Evolutionary conservation across 768 basidiomycete genomes (phyloP), one percentile per base, ranked within the genome.

Genomic region (Auriscalpium vulgare): DNA sequence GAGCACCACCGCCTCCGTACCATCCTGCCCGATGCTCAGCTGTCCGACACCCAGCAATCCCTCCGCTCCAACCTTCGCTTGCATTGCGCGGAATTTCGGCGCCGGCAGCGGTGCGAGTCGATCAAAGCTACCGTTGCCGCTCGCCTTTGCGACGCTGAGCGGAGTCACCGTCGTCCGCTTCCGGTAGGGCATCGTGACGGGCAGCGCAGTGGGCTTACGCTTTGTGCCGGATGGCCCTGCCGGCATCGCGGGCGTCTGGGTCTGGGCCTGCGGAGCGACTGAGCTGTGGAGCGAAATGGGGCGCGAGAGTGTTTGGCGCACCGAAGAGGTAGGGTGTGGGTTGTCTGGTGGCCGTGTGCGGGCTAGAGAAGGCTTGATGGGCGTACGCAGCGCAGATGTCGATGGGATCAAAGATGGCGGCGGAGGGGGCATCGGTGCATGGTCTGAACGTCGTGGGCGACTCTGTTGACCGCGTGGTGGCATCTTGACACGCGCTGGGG

Each of bases 81-180:
- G 53, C 36, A 40, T 29, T 4, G n/a, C 54, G 21, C 61, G 61
- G 38, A 62, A 62, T 37, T 57, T 61, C 43, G 61, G 61, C 4
- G 61, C 59, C 11, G 61, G 50, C 48, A 62, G 61, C n/a, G 61
- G 61, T n/a, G 61, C 61, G 16, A 62, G 59, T 35, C 61, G 61
- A 29, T 57, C 61, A 23, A 62, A 55, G 29, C 56, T 57, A 8
- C 61, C 54, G 8, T 53, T 56, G 34, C 61, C 61, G 11, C 21
- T 16, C 4, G 53, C 37, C 46, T 61, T 60, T 21, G 61, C 61
- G 9, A 62, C 59, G 47, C 44, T 43, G 40, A 62, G 61, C 16
- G 61, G 61, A 10, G 61, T 62, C 49, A 62, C 54, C 19, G 56
- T 54, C 2, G 29, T 29, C 5, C 61, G 47, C 35, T 61, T 60